phyloP scores from a whole-genome alignment of 1,139 yeast species.

The Blastobotrys aristatus region DNA sequence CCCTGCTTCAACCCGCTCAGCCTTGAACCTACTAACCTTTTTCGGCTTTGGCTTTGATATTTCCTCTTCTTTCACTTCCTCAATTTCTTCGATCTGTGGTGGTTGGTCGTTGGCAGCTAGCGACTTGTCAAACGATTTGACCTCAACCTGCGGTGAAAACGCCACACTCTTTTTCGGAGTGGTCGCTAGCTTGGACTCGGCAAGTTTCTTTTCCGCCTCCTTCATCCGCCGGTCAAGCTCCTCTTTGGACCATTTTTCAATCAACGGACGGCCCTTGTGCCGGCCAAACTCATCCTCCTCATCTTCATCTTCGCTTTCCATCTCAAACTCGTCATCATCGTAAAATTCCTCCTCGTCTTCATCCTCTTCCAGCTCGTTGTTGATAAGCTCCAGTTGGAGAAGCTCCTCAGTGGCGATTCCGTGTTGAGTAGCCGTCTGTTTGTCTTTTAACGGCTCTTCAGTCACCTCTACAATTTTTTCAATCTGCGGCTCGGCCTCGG shows the following conservation, averaged over 20 bases:
- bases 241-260: conserved; percentile 2
- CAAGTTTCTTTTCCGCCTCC: conserved; percentile 5
- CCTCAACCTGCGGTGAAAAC: conserved; percentile 33
- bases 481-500: too few species aligned
- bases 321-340: conserved; percentile 38
- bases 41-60: conserved; percentile 18
- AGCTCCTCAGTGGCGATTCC: conserved; percentile 48
- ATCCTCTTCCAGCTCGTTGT: conserved; percentile 47
- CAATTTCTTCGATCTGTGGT: conserved; percentile 7
- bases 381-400: conserved; percentile 46
- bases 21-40: conserved; percentile 33
- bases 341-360: conserved; percentile 38
- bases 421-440: background rate
- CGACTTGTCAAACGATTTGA: conserved; percentile 31
- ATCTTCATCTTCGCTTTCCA: conserved; percentile 38
- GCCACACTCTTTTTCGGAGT: conserved; percentile 25
- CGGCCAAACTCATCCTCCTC: conserved; percentile 40
- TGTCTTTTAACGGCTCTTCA: background rate
- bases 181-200: background rate
- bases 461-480: background rate
- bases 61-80: conserved; percentile 20
- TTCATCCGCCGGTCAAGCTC: conserved; percentile 9
- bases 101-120: background rate
- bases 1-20: conserved; percentile 20
- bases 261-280: conserved; percentile 14